Evolutionary conservation across 2,329 filamentous ascomycete genomes (phyloP).

Genomic region (Nemania sp.): DNA sequence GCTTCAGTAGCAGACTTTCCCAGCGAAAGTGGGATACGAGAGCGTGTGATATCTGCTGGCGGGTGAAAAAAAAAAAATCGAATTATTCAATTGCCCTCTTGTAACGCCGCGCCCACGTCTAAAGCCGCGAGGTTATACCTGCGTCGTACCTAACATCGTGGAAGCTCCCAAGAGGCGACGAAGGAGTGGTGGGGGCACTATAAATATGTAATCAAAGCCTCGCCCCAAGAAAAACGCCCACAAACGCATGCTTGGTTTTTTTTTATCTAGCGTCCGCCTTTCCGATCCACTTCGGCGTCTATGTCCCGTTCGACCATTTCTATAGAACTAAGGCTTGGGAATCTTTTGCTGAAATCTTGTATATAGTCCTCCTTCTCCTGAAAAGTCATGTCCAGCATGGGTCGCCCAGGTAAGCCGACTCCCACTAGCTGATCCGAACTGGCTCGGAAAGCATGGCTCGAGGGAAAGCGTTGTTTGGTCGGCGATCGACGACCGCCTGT

Average conservation of each 20-base stretch:
- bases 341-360: constrained; percentile 77
- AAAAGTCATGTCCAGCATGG: constrained; percentile 58
- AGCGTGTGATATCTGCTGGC: neutral
- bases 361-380: constrained; percentile 69
- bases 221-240: constrained; percentile 6
- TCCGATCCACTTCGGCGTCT: constrained; percentile 43
- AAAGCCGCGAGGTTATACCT: constrained; percentile 5
- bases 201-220: constrained; percentile 15
- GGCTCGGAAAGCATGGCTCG: constrained; percentile 33
- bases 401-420: constrained; percentile 53
- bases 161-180: neutral
- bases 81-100: constrained; percentile 26
- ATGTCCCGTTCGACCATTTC: constrained; percentile 83
- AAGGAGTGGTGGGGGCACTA: constrained; percentile 1
- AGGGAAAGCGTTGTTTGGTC: constrained; percentile 44
- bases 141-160: constrained; percentile 11
- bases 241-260: constrained; percentile 11
- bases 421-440: constrained; percentile 49
- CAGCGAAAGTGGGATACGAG: neutral
- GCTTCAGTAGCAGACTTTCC: neutral
- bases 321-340: constrained; percentile 81
- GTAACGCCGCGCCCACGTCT: constrained; percentile 24
- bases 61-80: constrained; percentile 1
- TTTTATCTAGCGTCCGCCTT: constrained; percentile 27
- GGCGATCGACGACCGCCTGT: constrained; percentile 54